phyloP scores from a whole-genome alignment of 768 basidiomycete genomes.

The Russula earlei region DNA sequence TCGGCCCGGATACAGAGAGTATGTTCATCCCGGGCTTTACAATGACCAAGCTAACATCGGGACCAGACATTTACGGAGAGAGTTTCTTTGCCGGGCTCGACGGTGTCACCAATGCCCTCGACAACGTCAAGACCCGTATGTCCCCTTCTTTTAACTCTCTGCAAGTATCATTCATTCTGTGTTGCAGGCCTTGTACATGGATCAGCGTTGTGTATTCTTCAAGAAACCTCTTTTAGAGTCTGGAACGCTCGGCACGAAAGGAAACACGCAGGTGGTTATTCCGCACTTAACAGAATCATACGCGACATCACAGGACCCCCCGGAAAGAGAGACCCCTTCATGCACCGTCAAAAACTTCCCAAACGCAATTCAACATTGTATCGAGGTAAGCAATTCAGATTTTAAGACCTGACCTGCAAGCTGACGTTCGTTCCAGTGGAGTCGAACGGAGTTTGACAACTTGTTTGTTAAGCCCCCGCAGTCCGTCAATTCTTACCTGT shows the following conservation, averaged over 20 bases:
- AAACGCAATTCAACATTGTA: conserved; percentile 94
- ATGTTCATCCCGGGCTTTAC: conserved; percentile 25
- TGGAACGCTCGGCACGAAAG: conserved; percentile 96
- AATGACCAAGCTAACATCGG: conserved; percentile 13
- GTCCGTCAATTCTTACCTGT: conserved; percentile 91
- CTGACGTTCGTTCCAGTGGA: conserved; percentile 53
- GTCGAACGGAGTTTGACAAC: conserved; percentile 84
- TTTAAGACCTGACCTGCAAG: not conserved
- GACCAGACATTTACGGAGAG: conserved; percentile 77
- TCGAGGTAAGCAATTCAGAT: conserved; percentile 56
- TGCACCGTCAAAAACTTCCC: conserved; percentile 99
- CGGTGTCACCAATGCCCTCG: conserved; percentile 94
- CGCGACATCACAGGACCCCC: conserved; percentile 95
- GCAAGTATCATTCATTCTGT: conserved; percentile 1
- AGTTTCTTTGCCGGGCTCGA: conserved; percentile 82
- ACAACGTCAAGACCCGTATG: conserved; percentile 93
- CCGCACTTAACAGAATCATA: conserved; percentile 95
- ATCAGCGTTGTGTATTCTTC: conserved; percentile 94
- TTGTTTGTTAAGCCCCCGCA: conserved; percentile 91
- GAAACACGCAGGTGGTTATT: conserved; percentile 91
- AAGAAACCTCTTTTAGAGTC: conserved; percentile 94
- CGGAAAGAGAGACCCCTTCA: conserved; percentile 92
- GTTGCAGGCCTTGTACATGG: conserved; percentile 87
- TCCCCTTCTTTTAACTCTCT: conserved; percentile 12
- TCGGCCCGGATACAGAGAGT: conserved; percentile 92